Evolutionary conservation across 805 yeast species (phyloP), one percentile per base, ranked within the genome.

Genomic region (Starmerella etchellsii): DNA sequence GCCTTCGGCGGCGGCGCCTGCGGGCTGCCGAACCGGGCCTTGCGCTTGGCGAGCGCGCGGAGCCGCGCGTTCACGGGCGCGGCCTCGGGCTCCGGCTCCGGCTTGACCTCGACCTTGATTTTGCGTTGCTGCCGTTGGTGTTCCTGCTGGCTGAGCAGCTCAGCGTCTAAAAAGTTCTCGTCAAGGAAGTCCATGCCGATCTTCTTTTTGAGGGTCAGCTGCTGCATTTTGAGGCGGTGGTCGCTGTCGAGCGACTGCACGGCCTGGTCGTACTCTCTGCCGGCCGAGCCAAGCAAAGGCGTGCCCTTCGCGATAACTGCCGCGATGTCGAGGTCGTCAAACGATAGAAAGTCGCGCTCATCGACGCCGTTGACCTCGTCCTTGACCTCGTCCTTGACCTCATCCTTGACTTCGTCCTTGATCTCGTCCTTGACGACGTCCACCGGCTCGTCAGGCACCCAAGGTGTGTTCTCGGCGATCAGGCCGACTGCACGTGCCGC

Each of bases 401-500:
- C 34, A 9, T 20, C 19, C 15, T 31, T 31, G 16, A 31, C 25
- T 4, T 15, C 32, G n/a, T 18, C 32, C 8, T 16, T 29, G 10
- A 15, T 8, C 25, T 13, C 25, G 14, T 19, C 24, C 15, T 43
- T 44, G 34, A 25, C 40, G 16, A 25, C 46, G 15, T 37, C 44
- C 19, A 39, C 47, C 3, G 16, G 35, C 15, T 59, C 66, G 51
- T 80, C 81, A 1, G 97, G 97, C 54, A 83, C 84, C 97, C 97
- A 91, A 24, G 66, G 54, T 1, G 87, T 76, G 59, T 83, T 78
- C 33, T 74, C 73, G 3, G 85, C 88, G 23, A 91, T 85, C 3
- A 94, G 94, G 8, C 97, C 97, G 51, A 91, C 72, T 0, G 98
- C 97, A 40, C 84, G 67, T 1, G 96, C 95, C 1, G 99, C 91